A percentile compares a stretch with the other conserved stretches of the same genome.
Evolutionary conservation across 768 basidiomycete species (phyloP).

Genomic region (Tephrocybe sp.): DNA sequence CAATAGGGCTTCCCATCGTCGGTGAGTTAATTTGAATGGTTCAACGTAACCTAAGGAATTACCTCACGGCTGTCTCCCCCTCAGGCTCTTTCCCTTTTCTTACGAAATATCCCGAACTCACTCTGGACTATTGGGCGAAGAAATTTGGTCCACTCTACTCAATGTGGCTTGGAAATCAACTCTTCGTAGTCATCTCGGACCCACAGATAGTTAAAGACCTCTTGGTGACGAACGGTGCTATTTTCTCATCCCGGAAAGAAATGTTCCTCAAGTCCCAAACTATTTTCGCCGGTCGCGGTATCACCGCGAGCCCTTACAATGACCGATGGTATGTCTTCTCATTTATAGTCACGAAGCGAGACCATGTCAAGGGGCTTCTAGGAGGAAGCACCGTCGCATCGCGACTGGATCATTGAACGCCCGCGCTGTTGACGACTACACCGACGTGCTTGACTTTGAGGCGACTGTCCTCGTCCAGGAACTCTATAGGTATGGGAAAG

Average conservation of each 20-base stretch:
- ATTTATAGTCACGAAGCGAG: not conserved
- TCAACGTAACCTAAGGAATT: not conserved
- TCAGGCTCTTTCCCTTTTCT: constrained; percentile 39
- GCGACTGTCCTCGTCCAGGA: constrained; percentile 36
- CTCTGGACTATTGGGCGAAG: constrained; percentile 41
- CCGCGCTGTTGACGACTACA: constrained; percentile 35
- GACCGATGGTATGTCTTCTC: constrained; percentile 33
- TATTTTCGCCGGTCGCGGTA: constrained; percentile 41
- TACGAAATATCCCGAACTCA: constrained; percentile 41
- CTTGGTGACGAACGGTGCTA: constrained; percentile 42
- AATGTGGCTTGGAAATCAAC: constrained; percentile 46
- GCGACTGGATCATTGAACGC: constrained; percentile 31
- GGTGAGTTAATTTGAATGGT: constrained; percentile 19
- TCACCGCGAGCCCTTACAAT: constrained; percentile 44
- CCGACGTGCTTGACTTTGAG: constrained; percentile 37
- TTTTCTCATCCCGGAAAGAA: constrained; percentile 47
- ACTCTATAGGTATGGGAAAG: constrained; percentile 31
- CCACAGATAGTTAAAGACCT: constrained; percentile 43
- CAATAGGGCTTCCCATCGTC: constrained; percentile 21
- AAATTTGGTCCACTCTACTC: constrained; percentile 45
- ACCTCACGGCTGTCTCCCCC: not conserved
- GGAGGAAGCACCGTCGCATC: constrained; percentile 45
- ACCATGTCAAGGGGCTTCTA: constrained; percentile 9
- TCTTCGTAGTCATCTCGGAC: constrained; percentile 46
- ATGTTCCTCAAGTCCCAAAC: constrained; percentile 46